phyloP scores from a whole-genome alignment of 345 rosid genomes.

The Psidium friedrichsthalianum region DNA sequence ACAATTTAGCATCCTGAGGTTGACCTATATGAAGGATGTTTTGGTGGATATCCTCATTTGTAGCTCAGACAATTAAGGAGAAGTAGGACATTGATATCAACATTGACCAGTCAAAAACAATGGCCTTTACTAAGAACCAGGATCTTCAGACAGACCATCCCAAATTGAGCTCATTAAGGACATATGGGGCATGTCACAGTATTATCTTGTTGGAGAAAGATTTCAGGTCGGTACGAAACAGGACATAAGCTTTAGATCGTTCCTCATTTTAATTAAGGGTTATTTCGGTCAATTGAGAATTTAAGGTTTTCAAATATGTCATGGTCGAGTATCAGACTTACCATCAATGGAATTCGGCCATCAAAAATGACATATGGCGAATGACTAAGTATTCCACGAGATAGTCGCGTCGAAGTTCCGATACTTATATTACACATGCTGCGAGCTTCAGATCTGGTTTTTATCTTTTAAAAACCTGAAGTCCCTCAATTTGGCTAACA shows the following conservation, averaged over 20 bases:
- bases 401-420: not conserved
- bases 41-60: conserved; percentile 1
- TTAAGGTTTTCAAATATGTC: not conserved
- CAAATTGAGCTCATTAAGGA: not conserved
- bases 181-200: not conserved
- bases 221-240: not conserved
- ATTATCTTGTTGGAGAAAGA: not conserved
- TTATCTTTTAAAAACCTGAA: not conserved
- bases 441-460: not conserved
- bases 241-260: not conserved
- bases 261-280: not conserved
- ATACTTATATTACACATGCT: not conserved
- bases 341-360: not conserved
- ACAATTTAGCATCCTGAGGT: not conserved
- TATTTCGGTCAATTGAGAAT: not conserved
- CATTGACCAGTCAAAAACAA: not conserved
- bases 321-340: not conserved
- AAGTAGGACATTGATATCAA: not conserved
- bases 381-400: not conserved
- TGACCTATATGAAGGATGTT: not conserved
- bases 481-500: not conserved
- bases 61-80: conserved; percentile 10
- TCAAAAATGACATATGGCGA: not conserved
- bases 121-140: conserved; percentile 2
- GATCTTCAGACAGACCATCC: not conserved